These are phyloP conservation scores for Paraphaeosphaeria sporulosa DNA, from an alignment of 2,329 filamentous ascomycete genomes.

Conservation along the genomic window DNA sequence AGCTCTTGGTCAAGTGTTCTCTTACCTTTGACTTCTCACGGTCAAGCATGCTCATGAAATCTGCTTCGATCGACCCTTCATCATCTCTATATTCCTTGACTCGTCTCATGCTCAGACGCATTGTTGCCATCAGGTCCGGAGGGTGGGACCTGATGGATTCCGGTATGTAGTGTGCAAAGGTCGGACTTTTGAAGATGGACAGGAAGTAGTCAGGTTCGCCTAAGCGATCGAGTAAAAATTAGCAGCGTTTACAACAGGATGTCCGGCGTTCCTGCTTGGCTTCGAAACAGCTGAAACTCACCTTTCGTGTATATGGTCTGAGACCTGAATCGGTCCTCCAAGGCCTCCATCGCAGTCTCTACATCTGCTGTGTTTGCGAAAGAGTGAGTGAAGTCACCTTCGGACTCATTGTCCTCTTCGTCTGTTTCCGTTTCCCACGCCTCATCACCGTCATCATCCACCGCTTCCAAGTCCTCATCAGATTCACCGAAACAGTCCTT, in stretches of 20 bases:
- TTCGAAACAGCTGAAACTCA: background rate
- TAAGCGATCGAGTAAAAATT: background rate
- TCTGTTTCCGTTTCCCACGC: constrained; percentile 17
- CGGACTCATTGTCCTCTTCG: constrained; percentile 9
- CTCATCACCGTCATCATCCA: constrained; percentile 20
- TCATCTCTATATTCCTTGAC: constrained; percentile 23
- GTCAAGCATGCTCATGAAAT: constrained; percentile 41
- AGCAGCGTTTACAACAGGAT: background rate
- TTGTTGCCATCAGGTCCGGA: constrained; percentile 23
- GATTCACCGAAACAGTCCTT: background rate
- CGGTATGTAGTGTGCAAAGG: constrained; percentile 18
- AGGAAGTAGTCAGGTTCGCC: constrained; percentile 25
- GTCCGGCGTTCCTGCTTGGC: background rate
- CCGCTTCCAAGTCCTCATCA: constrained; percentile 16
- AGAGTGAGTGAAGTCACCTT: constrained; percentile 12
- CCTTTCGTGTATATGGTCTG: background rate
- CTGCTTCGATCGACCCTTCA: constrained; percentile 23
- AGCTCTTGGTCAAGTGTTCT: background rate
- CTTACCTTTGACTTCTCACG: constrained; percentile 47
- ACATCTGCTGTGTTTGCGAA: constrained; percentile 17
- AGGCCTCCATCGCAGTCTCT: constrained; percentile 17
- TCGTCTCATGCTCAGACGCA: constrained; percentile 23
- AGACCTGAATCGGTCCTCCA: constrained; percentile 20
- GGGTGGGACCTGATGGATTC: constrained; percentile 19
- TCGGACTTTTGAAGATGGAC: constrained; percentile 20